Conservation (phyloP, 2,329 filamentous ascomycete species). For the Ceratocystis huliohia region DNA sequence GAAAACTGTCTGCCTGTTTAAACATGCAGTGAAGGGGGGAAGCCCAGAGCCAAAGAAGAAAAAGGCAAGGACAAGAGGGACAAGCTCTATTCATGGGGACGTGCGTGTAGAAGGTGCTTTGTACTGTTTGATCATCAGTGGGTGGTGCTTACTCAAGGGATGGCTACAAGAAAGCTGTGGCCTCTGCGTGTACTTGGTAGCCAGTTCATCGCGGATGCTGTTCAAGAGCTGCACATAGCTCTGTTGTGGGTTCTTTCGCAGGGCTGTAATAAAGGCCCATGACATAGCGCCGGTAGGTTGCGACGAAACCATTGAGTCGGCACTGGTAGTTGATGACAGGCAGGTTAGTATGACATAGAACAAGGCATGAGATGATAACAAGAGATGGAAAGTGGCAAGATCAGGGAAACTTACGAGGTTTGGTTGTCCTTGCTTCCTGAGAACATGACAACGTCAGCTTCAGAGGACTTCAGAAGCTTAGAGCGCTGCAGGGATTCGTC, state of each 20-base stretch:
- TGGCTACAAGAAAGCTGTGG: slow-evolving; percentile 96
- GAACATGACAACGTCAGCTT: slow-evolving; percentile 95
- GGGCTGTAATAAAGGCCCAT: slow-evolving; percentile 83
- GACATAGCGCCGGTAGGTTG: slow-evolving; percentile 97
- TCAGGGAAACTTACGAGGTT: slow-evolving; percentile 58
- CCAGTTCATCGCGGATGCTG: slow-evolving; percentile 85
- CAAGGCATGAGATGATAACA: slow-evolving; percentile 8
- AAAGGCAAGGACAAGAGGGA: background rate
- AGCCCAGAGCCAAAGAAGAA: background rate
- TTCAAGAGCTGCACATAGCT: slow-evolving; percentile 95
- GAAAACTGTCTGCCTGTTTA: background rate
- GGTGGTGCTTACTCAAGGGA: slow-evolving; percentile 61
- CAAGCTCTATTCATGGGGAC: slow-evolving; percentile 3
- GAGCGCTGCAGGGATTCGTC: slow-evolving; percentile 71
- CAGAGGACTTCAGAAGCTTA: slow-evolving; percentile 78
- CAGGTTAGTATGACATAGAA: background rate
- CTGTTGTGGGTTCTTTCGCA: slow-evolving; percentile 95
- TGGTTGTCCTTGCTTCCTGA: slow-evolving; percentile 94
- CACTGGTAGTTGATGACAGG: slow-evolving; percentile 37
- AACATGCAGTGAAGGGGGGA: background rate
- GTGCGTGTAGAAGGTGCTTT: slow-evolving; percentile 16
- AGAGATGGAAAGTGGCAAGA: slow-evolving; percentile 18
- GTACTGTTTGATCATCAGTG: slow-evolving; percentile 18
- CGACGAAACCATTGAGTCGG: slow-evolving; percentile 81
- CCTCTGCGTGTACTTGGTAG: slow-evolving; percentile 82